These are phyloP conservation scores for Phanerochaete carnosa DNA, from an alignment of 768 basidiomycete genomes.

Conservation along the genomic window DNA sequence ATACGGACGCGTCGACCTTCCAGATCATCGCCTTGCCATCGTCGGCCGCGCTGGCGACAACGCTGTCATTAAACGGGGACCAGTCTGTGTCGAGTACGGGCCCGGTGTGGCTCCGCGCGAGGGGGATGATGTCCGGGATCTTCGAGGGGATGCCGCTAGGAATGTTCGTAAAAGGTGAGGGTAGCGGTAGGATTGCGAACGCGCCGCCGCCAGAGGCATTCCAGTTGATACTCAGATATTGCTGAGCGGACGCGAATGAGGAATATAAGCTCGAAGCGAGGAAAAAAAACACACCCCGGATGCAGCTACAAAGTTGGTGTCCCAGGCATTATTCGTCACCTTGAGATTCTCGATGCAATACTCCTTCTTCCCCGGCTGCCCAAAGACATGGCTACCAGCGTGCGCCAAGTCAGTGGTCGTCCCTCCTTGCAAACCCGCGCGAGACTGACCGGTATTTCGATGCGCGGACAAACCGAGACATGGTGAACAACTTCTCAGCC, in stretches of 20 bases:
- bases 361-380: slow-evolving; percentile 84
- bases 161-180: slow-evolving; percentile 59
- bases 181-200: slow-evolving; percentile 89
- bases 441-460: slow-evolving; percentile 18
- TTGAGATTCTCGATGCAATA: slow-evolving; percentile 79
- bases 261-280: neutral
- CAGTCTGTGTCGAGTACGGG: slow-evolving; percentile 93
- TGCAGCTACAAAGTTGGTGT: slow-evolving; percentile 88
- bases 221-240: slow-evolving; percentile 92
- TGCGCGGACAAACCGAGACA: slow-evolving; percentile 20
- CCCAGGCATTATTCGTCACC: slow-evolving; percentile 89
- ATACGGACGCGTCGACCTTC: slow-evolving; percentile 65
- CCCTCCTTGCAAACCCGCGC: neutral
- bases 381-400: slow-evolving; percentile 79
- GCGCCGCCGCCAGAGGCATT: slow-evolving; percentile 90
- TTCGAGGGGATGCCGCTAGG: slow-evolving; percentile 61
- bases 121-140: slow-evolving; percentile 88
- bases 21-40: slow-evolving; percentile 93
- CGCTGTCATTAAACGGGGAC: slow-evolving; percentile 89
- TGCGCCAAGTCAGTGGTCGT: neutral
- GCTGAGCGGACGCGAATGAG: slow-evolving; percentile 9
- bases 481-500: neutral
- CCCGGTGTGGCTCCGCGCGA: slow-evolving; percentile 83
- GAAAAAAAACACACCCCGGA: slow-evolving; percentile 58
- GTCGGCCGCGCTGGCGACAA: slow-evolving; percentile 91